These are phyloP conservation scores for Marasmius oreades DNA, from an alignment of 1,284 basidiomycete genomes.

Conservation along the genomic window DNA sequence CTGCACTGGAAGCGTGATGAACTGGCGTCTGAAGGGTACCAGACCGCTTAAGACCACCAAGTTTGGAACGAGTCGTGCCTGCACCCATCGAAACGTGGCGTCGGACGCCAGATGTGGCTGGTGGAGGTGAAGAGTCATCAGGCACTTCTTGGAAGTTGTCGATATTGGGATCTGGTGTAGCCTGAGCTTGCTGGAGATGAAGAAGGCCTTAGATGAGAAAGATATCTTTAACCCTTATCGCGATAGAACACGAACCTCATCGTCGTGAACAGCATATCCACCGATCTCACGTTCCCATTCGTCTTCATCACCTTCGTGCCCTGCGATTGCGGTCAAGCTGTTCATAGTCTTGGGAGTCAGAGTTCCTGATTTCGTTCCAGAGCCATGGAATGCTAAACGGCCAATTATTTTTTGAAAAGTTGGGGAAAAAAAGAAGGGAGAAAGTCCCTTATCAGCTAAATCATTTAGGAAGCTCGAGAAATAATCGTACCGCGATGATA, in stretches of 20 bases:
- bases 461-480: too few relatives aligned
- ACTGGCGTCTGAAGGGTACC: constrained; percentile 65
- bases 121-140: constrained; percentile 63
- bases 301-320: constrained; percentile 81
- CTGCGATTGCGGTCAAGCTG: constrained; percentile 75
- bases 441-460: too few relatives aligned
- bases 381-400: constrained; percentile 42
- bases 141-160: constrained; percentile 15
- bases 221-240: constrained; percentile 1
- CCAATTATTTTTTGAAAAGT: constrained; percentile 22
- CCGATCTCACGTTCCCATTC: constrained; percentile 73
- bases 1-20: constrained; percentile 33
- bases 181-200: constrained; percentile 36
- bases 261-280: constrained; percentile 51
- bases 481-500: constrained; percentile 66
- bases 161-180: constrained; percentile 15
- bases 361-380: constrained; percentile 53
- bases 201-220: constrained; percentile 1
- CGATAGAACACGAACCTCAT: constrained; percentile 44
- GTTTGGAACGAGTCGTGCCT: constrained; percentile 43
- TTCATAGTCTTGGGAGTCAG: constrained; percentile 72
- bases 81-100: constrained; percentile 68
- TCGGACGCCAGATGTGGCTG: constrained; percentile 64
- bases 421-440: too few relatives aligned
- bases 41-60: constrained; percentile 58